Conservation (phyloP, 306 rosid species). For the Quercus ilex region DNA sequence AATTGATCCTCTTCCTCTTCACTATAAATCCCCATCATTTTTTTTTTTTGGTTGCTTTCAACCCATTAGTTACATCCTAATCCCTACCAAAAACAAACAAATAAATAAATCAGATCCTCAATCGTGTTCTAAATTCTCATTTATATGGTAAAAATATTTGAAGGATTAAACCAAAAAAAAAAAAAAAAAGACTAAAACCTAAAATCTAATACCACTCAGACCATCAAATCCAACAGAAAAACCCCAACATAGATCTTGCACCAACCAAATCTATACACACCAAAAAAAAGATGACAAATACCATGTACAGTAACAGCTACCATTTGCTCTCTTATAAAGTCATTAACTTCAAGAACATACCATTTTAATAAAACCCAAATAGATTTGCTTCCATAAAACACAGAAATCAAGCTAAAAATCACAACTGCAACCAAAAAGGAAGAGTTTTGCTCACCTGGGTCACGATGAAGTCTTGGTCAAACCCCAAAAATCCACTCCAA, state of each 20-base stretch:
- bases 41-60: not conserved
- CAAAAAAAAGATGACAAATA: not conserved
- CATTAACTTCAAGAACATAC: not conserved
- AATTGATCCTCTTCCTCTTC: constrained; percentile 51
- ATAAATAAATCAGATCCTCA: constrained; percentile 1
- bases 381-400: constrained; percentile 7
- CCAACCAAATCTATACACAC: not conserved
- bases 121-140: constrained; percentile 10
- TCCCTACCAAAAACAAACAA: not conserved
- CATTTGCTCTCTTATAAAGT: not conserved
- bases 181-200: not conserved
- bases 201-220: not conserved
- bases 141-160: not conserved
- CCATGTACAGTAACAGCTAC: not conserved
- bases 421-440: not conserved
- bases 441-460: constrained; percentile 34
- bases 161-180: not conserved
- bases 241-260: constrained; percentile 22
- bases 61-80: not conserved
- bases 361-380: not conserved
- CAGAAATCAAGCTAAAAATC: not conserved
- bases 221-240: constrained; percentile 2
- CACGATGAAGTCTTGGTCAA: constrained; percentile 23
- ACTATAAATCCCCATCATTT: constrained; percentile 27
- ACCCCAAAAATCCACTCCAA: constrained; percentile 20